Evolutionary conservation across 148 eudicot genomes (phyloP).

Genomic region (Limonium bicolor): DNA sequence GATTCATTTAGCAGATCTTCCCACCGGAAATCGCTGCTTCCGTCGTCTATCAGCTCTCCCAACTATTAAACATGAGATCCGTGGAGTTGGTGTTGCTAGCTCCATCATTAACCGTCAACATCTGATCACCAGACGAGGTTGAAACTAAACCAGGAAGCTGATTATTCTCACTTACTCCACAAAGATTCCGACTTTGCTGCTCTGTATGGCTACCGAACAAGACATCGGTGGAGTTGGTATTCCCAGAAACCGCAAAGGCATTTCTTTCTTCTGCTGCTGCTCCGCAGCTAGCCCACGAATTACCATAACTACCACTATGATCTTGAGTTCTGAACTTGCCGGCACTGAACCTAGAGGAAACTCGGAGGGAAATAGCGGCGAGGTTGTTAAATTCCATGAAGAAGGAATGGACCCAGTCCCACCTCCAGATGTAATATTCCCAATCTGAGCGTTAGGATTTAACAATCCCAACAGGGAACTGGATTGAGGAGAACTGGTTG

Average conservation of each 20-base stretch:
- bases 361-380: neutral
- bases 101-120: slow-evolving; percentile 8
- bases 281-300: neutral
- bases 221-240: slow-evolving; percentile 2
- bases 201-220: neutral
- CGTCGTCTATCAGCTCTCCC: slow-evolving; percentile 31
- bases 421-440: neutral
- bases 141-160: slow-evolving; percentile 30
- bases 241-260: neutral
- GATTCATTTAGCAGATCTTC: slow-evolving; percentile 19
- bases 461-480: neutral
- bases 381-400: neutral
- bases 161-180: slow-evolving; percentile 6
- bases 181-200: neutral
- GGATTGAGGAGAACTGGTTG: neutral
- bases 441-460: neutral
- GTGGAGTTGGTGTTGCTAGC: slow-evolving; percentile 25
- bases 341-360: neutral
- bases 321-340: neutral
- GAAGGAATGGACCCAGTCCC: neutral
- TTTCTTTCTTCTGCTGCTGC: neutral
- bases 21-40: slow-evolving; percentile 22
- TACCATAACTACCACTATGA: neutral
- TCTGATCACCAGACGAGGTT: slow-evolving; percentile 10
- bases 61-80: slow-evolving; percentile 19